A percentile compares a stretch with the other conserved stretches of the same genome.
Evolutionary conservation across 2,329 filamentous ascomycete species (phyloP).

Genomic region (Fusarium sp.): DNA sequence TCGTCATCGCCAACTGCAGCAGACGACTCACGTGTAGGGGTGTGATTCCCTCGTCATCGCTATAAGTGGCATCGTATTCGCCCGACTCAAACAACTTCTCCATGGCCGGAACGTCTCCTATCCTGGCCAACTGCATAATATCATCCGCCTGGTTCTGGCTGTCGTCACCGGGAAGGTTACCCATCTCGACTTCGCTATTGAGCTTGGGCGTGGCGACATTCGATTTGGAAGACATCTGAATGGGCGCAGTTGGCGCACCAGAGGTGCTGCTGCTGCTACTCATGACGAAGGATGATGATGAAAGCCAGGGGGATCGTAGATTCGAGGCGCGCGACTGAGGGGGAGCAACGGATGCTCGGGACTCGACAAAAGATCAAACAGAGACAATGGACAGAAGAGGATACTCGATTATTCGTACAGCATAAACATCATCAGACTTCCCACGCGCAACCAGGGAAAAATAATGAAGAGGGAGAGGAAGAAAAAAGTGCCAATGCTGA

Average conservation of each 20-base stretch:
- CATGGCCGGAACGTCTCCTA: constrained; percentile 88
- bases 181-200: constrained; percentile 69
- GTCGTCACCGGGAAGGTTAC: constrained; percentile 57
- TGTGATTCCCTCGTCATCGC: constrained; percentile 93
- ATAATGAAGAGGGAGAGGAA: neutral
- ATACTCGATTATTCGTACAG: constrained; percentile 32
- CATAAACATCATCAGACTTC: constrained; percentile 35
- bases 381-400: constrained; percentile 6
- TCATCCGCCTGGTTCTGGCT: constrained; percentile 69
- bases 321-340: neutral
- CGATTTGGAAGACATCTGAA: constrained; percentile 68
- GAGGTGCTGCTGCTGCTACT: constrained; percentile 54
- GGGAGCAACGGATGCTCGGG: constrained; percentile 3
- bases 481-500: constrained; percentile 27
- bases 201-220: constrained; percentile 66
- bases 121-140: constrained; percentile 93
- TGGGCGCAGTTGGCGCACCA: constrained; percentile 58
- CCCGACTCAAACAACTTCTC: constrained; percentile 89
- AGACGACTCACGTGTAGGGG: constrained; percentile 82
- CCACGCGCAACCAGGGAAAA: constrained; percentile 20
- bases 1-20: neutral
- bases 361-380: neutral
- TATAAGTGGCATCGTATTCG: constrained; percentile 84
- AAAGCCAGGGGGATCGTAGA: constrained; percentile 14
- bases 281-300: constrained; percentile 49